Conservation (phyloP, 2,329 filamentous ascomycete species). For the Aspergillus sergii region DNA sequence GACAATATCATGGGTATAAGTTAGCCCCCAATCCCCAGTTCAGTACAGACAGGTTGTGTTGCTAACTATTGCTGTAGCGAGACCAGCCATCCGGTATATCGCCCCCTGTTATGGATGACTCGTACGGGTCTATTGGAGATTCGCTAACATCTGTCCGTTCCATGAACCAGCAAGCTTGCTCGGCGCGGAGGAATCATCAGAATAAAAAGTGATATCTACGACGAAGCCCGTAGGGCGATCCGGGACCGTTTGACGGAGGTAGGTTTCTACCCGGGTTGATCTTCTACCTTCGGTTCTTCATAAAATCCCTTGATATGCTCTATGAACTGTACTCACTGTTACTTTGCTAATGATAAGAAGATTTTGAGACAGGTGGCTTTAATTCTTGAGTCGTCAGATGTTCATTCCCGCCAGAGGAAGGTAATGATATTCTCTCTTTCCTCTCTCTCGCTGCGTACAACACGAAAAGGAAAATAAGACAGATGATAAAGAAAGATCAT, state of each 20-base stretch:
- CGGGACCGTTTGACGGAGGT: conserved; percentile 26
- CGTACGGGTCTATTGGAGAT: neutral
- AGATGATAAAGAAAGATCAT: neutral
- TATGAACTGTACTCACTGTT: no score
- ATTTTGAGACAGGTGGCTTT: conserved; percentile 27
- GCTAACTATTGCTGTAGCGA: conserved; percentile 20
- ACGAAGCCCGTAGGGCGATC: conserved; percentile 26
- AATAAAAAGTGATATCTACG: conserved; percentile 33
- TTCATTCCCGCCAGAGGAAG: conserved; percentile 6
- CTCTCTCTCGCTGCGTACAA: neutral
- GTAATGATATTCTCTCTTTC: conserved; percentile 10
- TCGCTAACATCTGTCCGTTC: neutral
- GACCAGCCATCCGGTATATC: conserved; percentile 34
- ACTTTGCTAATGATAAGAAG: conserved; percentile 17
- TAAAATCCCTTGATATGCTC: no score
- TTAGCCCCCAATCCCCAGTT: conserved; percentile 18
- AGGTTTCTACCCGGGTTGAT: no score
- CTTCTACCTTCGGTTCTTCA: no score
- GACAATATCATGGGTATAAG: conserved; percentile 34
- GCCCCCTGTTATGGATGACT: neutral
- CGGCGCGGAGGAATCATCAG: conserved; percentile 38
- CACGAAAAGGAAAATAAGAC: neutral
- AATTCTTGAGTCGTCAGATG: conserved; percentile 23
- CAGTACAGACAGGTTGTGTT: neutral
- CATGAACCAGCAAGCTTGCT: conserved; percentile 33